Evolutionary conservation across 176 grass and related monocot species (phyloP).

Genomic region (Aegilops sharonensis): DNA sequence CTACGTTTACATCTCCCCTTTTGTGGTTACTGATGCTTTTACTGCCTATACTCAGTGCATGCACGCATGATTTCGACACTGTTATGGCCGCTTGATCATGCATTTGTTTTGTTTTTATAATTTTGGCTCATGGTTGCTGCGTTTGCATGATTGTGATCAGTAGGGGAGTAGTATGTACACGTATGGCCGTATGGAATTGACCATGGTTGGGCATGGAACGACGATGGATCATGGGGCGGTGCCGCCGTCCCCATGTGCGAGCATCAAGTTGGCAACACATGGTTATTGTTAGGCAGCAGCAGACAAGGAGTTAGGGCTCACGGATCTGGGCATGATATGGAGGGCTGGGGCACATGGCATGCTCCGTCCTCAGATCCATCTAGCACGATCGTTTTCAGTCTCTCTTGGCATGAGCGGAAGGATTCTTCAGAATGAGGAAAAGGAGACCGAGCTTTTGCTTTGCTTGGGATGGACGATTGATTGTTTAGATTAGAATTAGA

Average conservation of each 20-base stretch:
- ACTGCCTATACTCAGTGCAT: neutral
- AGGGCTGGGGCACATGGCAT: conserved; percentile 12
- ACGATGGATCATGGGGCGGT: neutral
- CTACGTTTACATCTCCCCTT: neutral
- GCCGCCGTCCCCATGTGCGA: neutral
- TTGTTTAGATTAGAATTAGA: neutral
- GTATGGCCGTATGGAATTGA: neutral
- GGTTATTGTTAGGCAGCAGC: neutral
- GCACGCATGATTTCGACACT: neutral
- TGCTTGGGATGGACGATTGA: conserved; percentile 7
- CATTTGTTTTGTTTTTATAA: neutral
- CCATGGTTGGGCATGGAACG: neutral
- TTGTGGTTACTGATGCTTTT: neutral
- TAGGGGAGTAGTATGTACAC: too few relatives aligned
- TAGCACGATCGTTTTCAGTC: neutral
- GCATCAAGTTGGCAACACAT: conserved; percentile 12
- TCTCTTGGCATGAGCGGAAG: too few relatives aligned
- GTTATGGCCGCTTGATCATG: neutral
- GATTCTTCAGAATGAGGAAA: neutral
- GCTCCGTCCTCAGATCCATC: conserved; percentile 6
- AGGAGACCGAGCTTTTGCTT: neutral
- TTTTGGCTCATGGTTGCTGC: neutral
- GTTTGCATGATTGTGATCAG: neutral
- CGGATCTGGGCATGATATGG: conserved; percentile 29
- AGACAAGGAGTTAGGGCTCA: conserved; percentile 6